phyloP scores from a whole-genome alignment of 164 flowering plant genomes.

The Vitis amurensis region DNA sequence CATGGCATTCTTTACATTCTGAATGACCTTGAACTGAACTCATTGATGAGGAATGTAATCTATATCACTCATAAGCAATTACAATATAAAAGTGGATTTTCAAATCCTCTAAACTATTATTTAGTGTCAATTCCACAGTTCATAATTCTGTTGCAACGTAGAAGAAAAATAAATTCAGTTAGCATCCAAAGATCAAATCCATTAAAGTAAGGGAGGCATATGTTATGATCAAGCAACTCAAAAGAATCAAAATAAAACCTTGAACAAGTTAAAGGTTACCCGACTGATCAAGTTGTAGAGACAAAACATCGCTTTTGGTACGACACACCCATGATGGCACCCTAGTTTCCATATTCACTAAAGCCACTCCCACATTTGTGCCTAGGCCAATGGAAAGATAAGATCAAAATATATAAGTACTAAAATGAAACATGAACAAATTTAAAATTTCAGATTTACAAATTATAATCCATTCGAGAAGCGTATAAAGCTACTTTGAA shows the following conservation, averaged over 20 bases:
- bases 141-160: not conserved
- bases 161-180: not conserved
- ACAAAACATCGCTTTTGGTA: constrained; percentile 77
- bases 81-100: not conserved
- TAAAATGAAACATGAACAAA: not conserved
- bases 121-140: not conserved
- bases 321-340: constrained; percentile 50
- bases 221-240: not conserved
- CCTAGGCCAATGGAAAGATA: constrained; percentile 45
- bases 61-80: not conserved
- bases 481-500: too few relatives aligned
- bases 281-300: constrained; percentile 68
- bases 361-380: constrained; percentile 68
- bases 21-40: not conserved
- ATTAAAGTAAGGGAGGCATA: not conserved
- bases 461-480: too few relatives aligned
- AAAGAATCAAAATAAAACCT: constrained; percentile 1
- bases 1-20: not conserved
- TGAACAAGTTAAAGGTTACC: constrained; percentile 47
- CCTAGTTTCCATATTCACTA: constrained; percentile 70
- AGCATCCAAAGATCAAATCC: not conserved
- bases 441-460: not conserved
- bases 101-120: not conserved
- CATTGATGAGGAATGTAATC: not conserved
- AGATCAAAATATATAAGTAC: not conserved